Base-by-base conservation (phyloP, 2,329 filamentous ascomycete species). In the Neofusicoccum ribis region DNA sequence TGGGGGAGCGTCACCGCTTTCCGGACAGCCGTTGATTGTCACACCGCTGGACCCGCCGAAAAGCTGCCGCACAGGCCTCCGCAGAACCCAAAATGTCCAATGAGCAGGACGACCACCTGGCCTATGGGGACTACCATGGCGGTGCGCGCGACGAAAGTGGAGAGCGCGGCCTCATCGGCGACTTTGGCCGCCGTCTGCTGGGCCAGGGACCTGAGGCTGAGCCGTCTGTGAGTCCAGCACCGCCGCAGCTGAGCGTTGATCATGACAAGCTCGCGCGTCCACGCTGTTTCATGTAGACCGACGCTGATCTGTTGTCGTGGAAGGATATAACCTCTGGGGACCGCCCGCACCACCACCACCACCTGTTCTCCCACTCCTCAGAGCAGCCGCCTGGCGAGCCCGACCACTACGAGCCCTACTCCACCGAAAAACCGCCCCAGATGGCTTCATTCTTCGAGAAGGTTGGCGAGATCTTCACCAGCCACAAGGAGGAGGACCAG, bases 361-460 rank as follows among this genome's bases (percentile, higher is more conserved):
- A 34, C 15, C 56, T 46, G 15, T 60, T 27, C 56, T 60, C 56
- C 41, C 56, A 37, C 31, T 43, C 44, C 11, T 31, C 56, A 66
- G 47, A 46, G 27, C 41, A 37, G 27, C 56, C 56, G 41, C 56
- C 17, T 34, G 56, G 56, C 56, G 39, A 60, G 59, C 64, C 37
- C 61, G 68, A 50, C 64, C 67, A 60, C 63, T 65, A 43, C 61
- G 67, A 58, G 36, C 37, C 43, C 50, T 65, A 51, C 51, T 74
- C 71, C 63, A 51, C 63, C 63, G 34, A 59, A 47, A 34, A 51
- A 36, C 54, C 63, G 37, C 49, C 63, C 54, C 69, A 71, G 52
- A 79, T 77, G 70, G 80, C 80, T 1, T 81, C 80, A 62, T 73
- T 86, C 43, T 82, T 88, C 69, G 82, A 84, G 59, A 87, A 86